A percentile compares a stretch with the other conserved stretches of the same genome.
phyloP scores from a whole-genome alignment of 345 rosid species.

The Raphanus sativus region DNA sequence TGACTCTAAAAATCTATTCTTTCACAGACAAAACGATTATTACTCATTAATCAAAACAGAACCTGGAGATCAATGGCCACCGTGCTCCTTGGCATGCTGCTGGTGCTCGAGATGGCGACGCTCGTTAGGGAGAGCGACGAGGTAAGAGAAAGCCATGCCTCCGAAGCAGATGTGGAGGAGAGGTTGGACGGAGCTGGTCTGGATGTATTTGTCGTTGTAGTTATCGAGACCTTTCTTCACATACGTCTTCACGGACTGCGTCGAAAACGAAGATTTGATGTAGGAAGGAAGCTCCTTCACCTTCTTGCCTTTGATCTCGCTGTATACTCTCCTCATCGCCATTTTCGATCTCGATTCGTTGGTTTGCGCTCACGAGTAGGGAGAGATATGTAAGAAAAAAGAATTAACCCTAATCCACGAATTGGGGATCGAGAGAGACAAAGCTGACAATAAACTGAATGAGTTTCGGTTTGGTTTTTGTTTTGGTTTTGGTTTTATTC shows the following conservation, averaged over 20 bases:
- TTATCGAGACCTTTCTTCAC: constrained; percentile 60
- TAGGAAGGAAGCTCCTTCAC: constrained; percentile 69
- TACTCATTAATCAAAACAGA: not conserved
- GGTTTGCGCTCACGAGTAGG: constrained; percentile 8
- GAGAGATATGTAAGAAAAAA: not conserved
- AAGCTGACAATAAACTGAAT: not conserved
- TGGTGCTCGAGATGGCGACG: constrained; percentile 93
- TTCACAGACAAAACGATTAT: not conserved
- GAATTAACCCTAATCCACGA: constrained; percentile 37
- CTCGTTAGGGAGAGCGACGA: constrained; percentile 83
- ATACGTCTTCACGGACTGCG: constrained; percentile 48
- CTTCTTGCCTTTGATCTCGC: constrained; percentile 75
- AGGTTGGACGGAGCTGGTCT: constrained; percentile 74
- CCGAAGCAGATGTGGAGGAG: constrained; percentile 71
- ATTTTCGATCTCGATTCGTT: constrained; percentile 39
- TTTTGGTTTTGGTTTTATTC: not conserved
- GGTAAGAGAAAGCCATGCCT: constrained; percentile 83
- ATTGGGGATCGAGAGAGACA: constrained; percentile 27
- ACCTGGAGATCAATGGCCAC: constrained; percentile 53
- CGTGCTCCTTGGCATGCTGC: constrained; percentile 78
- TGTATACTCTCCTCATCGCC: constrained; percentile 70
- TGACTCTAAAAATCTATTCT: not conserved
- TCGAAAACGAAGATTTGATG: constrained; percentile 71
- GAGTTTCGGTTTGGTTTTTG: not conserved
- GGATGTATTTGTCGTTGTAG: constrained; percentile 78